Base-by-base conservation (phyloP, 345 rosid genomes). In the Combretum micranthum region DNA sequence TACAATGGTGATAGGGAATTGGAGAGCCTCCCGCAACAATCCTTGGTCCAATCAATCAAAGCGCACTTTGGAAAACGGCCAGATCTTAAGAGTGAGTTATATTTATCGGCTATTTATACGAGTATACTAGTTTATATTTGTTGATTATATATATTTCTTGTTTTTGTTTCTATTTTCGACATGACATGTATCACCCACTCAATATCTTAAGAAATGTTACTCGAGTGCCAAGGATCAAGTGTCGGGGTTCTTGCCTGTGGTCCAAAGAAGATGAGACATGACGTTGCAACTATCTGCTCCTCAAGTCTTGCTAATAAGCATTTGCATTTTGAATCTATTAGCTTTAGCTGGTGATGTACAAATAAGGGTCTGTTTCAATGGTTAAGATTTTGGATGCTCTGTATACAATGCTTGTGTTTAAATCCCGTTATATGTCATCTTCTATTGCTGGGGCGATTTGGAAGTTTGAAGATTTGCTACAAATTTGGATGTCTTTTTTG, bases 11-110 rank as follows among this genome's bases (percentile, higher is more conserved):
- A 82, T 26, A 63, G 80, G 64, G 90, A 91, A 75, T 57, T 79
- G 50, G 72, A 78, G 67, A 76, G 77, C 54, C 68, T 72, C 56
- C 78, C 78, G 13, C 72, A 59, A 57, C 77, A 66, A 65, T 71
- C 78, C 26, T 64, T 77, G n/a, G 63, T 67, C 19, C 66, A 82
- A 25, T 63, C 68, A 43, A 81, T 83, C 50, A 61, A 64, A 19
- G 78, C 81, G 50, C 83, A 78, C 63, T 77, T 74, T 18, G 95
- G 95, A 13, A 61, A 60, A 55, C 77, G 90, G 65, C 98, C 98
- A 18, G 74, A 86, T 63, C 58, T 88, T 15, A 78, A 74, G 63
- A 83, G 96, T 84, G 71, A 76, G 93, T 60, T 22, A 23, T 32
- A 5, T 32, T 32, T 32, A n/a, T n/a, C n/a, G n/a, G n/a, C n/a